Percentiles rank a stretch among this genome's conserved stretches.
phyloP scores from a whole-genome alignment of 2,329 filamentous ascomycete species.

The Trichoderma cornu-damae region DNA sequence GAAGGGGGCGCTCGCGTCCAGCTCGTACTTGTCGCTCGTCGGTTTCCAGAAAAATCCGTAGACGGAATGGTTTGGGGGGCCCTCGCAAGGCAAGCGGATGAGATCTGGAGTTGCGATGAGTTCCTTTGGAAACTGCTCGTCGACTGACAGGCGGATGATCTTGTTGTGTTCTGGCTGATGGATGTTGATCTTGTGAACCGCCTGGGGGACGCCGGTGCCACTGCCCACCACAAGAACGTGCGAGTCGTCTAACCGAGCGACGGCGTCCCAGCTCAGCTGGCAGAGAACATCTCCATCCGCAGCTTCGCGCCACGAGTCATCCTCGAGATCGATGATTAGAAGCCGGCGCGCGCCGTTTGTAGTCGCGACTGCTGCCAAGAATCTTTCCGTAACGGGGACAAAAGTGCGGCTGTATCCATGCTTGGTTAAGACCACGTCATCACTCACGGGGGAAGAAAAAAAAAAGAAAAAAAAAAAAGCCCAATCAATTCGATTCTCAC shows the following conservation, averaged over 20 bases:
- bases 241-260: slow-evolving; percentile 33
- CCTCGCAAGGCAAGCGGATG: slow-evolving; percentile 30
- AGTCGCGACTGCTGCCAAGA: slow-evolving; percentile 33
- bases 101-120: slow-evolving; percentile 38
- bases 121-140: slow-evolving; percentile 27
- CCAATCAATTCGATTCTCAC: slow-evolving; percentile 23
- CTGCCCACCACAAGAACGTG: slow-evolving; percentile 37
- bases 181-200: slow-evolving; percentile 35
- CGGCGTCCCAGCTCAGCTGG: slow-evolving; percentile 32
- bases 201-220: slow-evolving; percentile 29
- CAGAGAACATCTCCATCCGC: slow-evolving; percentile 29
- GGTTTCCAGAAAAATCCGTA: slow-evolving; percentile 48
- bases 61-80: slow-evolving; percentile 29
- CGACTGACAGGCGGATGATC: slow-evolving; percentile 33
- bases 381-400: slow-evolving; percentile 32
- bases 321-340: slow-evolving; percentile 36
- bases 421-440: not conserved
- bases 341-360: slow-evolving; percentile 33
- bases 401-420: slow-evolving; percentile 36
- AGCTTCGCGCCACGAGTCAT: slow-evolving; percentile 29
- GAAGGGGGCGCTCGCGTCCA: slow-evolving; percentile 36
- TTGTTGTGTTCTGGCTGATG: slow-evolving; percentile 24
- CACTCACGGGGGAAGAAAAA: too few species aligned
- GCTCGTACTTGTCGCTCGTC: slow-evolving; percentile 40
- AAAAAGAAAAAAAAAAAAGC: too few species aligned